Base-by-base conservation (phyloP, 768 basidiomycete genomes). In the Mycena belliarum region DNA sequence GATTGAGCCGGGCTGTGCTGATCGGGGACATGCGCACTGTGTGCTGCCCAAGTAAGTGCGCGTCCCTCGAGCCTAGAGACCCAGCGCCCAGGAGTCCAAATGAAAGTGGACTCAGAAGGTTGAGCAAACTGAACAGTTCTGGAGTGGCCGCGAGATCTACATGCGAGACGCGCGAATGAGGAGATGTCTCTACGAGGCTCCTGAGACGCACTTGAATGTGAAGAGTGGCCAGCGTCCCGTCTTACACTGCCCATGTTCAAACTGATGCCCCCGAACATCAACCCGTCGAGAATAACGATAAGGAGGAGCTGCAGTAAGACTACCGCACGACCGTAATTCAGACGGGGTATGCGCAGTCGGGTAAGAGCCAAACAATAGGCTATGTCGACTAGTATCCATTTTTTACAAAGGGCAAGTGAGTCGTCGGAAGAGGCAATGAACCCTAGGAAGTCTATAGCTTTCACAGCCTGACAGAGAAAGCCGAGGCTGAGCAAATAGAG, bases 21-120 rank as follows among this genome's bases (percentile, higher is more conserved):
- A 93, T 93, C 11, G 95, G 95, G 0, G 93, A 92, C 82, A 95
- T 88, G 62, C 89, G 86, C 49, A 98, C 89, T 0, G 93, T 95
- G 68, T 95, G 93, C 70, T 94, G 88, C 32, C 95, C 95, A 29
- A 86, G 81, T 9, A 92, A 74, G 67, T 91, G 86, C 5, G 75
- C 69, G 60, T 90, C 87, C 38, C 75, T 77, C 1, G 72, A 67
- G 18, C 65, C 67, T 37, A 56, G 42, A 35, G 76, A 69, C 21
- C 80, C 70, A 10, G 76, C 64, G 4, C 80, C 70, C 14, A 88
- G 57, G 12, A 85, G 65, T 18, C 82, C 82, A 40, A 87, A 80
- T 15, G 77, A 78, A 16, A 84, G 65, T 25, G 79, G 72, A 10
- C 78, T 71, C 21, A 89, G 63, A 21, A 83, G 60, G 61, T 82